A percentile compares a stretch with the other conserved stretches of the same genome.
phyloP scores from a whole-genome alignment of 441 rosid genomes.

The Theobroma grandiflorum region DNA sequence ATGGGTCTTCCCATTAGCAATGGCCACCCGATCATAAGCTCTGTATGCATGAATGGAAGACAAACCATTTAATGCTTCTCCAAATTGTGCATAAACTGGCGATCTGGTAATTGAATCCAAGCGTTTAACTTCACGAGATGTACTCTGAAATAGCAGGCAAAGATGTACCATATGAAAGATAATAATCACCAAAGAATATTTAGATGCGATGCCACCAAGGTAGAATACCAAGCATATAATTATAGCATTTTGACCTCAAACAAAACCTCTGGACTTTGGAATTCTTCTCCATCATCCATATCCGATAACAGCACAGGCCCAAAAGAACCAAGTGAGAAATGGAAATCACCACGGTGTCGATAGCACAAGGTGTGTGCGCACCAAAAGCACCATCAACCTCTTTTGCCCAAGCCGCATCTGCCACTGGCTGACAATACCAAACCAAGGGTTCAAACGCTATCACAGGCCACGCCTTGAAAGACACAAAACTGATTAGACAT shows the following conservation, averaged over 20 bases:
- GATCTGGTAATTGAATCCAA: slow-evolving; percentile 93
- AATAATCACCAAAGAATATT: slow-evolving; percentile 17
- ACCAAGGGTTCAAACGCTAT: slow-evolving; percentile 64
- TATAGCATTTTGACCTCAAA: slow-evolving; percentile 68
- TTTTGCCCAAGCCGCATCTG: slow-evolving; percentile 70
- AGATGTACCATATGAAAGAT: not conserved
- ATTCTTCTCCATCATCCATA: slow-evolving; percentile 64
- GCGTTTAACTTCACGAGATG: slow-evolving; percentile 95
- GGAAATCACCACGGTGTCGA: slow-evolving; percentile 72
- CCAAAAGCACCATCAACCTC: slow-evolving; percentile 68
- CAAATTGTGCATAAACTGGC: slow-evolving; percentile 94
- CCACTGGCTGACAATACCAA: slow-evolving; percentile 81
- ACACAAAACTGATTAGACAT: slow-evolving; percentile 23
- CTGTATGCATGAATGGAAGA: slow-evolving; percentile 92
- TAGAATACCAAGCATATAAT: slow-evolving; percentile 51
- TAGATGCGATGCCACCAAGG: slow-evolving; percentile 1
- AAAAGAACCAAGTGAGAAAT: slow-evolving; percentile 78
- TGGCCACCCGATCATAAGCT: slow-evolving; percentile 86
- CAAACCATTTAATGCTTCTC: slow-evolving; percentile 94
- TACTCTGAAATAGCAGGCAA: slow-evolving; percentile 56
- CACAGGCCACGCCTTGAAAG: slow-evolving; percentile 28
- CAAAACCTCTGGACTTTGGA: slow-evolving; percentile 61
- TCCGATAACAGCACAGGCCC: slow-evolving; percentile 71
- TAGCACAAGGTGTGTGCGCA: slow-evolving; percentile 72
- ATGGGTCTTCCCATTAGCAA: slow-evolving; percentile 79